These are phyloP conservation scores for Saturnispora bothae DNA, from an alignment of 805 yeast species.

Conservation along the genomic window DNA sequence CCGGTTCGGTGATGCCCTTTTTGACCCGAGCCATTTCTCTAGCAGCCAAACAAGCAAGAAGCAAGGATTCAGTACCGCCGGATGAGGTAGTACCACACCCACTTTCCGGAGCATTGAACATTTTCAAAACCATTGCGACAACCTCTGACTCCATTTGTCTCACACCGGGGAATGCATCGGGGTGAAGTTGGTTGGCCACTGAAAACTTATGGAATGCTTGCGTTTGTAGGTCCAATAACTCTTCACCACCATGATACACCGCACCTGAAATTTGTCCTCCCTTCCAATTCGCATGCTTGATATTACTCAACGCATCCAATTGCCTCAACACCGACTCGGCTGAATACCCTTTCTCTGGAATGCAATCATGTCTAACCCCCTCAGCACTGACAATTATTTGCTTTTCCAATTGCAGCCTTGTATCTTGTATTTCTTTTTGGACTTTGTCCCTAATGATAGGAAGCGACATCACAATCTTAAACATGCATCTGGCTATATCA, in stretches of 20 bases:
- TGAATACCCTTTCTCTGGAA: slow-evolving; percentile 56
- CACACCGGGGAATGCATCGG: slow-evolving; percentile 93
- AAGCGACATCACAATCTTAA: slow-evolving; percentile 12
- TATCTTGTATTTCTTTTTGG: slow-evolving; percentile 45
- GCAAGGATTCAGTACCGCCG: slow-evolving; percentile 92
- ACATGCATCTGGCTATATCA: slow-evolving; percentile 8
- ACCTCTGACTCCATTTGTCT: slow-evolving; percentile 95
- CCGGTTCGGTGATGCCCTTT: slow-evolving; percentile 61
- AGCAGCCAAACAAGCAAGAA: slow-evolving; percentile 82
- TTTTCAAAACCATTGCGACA: slow-evolving; percentile 74
- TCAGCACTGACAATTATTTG: slow-evolving; percentile 48
- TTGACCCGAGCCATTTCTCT: slow-evolving; percentile 56
- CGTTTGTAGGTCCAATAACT: slow-evolving; percentile 62
- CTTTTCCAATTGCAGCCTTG: slow-evolving; percentile 40
- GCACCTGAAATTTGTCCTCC: slow-evolving; percentile 88
- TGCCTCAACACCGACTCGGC: slow-evolving; percentile 37
- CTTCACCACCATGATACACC: slow-evolving; percentile 91
- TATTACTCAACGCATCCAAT: slow-evolving; percentile 36
- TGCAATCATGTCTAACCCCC: slow-evolving; percentile 29
- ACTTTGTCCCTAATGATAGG: slow-evolving; percentile 42
- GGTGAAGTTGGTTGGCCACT: slow-evolving; percentile 91
- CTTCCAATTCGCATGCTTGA: slow-evolving; percentile 69
- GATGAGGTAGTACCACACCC: slow-evolving; percentile 79
- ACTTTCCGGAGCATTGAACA: slow-evolving; percentile 70
- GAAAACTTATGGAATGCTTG: slow-evolving; percentile 66